Percentiles rank a stretch among this genome's conserved stretches.
Evolutionary conservation across 345 rosid genomes (phyloP).

Genomic region (Clarkia xantiana): DNA sequence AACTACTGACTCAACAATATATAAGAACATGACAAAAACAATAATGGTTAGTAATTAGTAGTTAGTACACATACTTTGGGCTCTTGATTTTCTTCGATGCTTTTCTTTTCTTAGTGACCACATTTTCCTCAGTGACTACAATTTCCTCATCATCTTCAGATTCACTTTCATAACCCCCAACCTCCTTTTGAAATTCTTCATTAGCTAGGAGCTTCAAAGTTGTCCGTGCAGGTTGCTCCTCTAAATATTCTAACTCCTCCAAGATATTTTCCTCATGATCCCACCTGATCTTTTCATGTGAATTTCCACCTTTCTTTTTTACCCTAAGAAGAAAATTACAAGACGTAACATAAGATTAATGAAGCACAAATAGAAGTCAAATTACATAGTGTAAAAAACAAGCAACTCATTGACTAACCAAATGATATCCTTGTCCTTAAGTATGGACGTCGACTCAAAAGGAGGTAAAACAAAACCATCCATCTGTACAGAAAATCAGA

Average conservation of each 20-base stretch:
- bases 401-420: constrained; percentile 30
- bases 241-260: constrained; percentile 22
- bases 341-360: too few relatives aligned
- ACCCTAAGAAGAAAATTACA: constrained; percentile 27
- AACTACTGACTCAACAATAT: too few relatives aligned
- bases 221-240: constrained; percentile 16
- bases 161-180: constrained; percentile 51
- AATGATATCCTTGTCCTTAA: constrained; percentile 68
- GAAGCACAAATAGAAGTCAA: neutral
- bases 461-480: constrained; percentile 80
- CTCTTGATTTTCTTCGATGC: constrained; percentile 37
- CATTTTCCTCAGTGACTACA: constrained; percentile 18
- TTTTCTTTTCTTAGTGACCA: constrained; percentile 58
- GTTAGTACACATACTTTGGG: constrained; percentile 39
- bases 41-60: neutral
- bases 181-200: constrained; percentile 59
- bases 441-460: constrained; percentile 56
- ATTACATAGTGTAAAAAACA: neutral
- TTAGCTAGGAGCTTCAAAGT: constrained; percentile 39
- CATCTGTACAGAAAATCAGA: constrained; percentile 43
- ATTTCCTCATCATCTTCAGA: constrained; percentile 38
- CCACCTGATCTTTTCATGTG: constrained; percentile 16
- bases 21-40: too few relatives aligned
- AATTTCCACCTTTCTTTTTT: constrained; percentile 29
- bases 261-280: constrained; percentile 18